Base-by-base conservation (phyloP, 192 early-diverging fungal genomes). In the Oehlia diaphana region DNA sequence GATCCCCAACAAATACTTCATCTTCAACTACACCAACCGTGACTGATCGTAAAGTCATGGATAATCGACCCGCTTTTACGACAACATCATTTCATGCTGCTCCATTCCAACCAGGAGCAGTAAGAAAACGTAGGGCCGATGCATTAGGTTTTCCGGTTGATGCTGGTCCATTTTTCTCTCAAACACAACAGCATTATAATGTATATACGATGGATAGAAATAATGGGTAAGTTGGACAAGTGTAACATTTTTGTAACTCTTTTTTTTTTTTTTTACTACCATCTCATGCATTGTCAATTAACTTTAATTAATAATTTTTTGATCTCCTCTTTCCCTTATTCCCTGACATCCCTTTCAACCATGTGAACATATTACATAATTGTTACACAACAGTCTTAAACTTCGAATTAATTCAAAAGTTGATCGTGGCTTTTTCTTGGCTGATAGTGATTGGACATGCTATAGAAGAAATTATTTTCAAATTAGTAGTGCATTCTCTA, bases 391-490 rank as follows among this genome's bases (percentile, higher is more conserved):
- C 33, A 92, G 88, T 13, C 91, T 89, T 80, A 85, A 83, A 9
- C 79, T 92, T 16, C 79, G 83, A 19, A 81, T 97, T 63, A 84
- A 89, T 67, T 91, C 96, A 23, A 95, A 95, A 53, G 91, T 99
- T 61, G 96, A 97, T 80, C 90, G 95, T 39, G 96, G 96, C 16
- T 98, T 98, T 85, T 97, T 97, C 74, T 83, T 97, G 63, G 92
- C 96, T 2, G 91, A 92, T 50, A 88, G 88, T 69, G 94, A 95
- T 75, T 98, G 96, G 96, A 96, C 96, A 2, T 97, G 96, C 78
- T 98, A 98, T 82, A 89, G 96, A 8, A 91, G 96, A 80, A 98
- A 98, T 83, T 98, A 97, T 84, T 97, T 97, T 67, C 95, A 97
- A 79, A 88, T 98, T 21, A 91, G 88, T 62, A 85, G 87, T 10